Conservation (phyloP, 305 asterid genomes). For the Solanum hybrid region DNA sequence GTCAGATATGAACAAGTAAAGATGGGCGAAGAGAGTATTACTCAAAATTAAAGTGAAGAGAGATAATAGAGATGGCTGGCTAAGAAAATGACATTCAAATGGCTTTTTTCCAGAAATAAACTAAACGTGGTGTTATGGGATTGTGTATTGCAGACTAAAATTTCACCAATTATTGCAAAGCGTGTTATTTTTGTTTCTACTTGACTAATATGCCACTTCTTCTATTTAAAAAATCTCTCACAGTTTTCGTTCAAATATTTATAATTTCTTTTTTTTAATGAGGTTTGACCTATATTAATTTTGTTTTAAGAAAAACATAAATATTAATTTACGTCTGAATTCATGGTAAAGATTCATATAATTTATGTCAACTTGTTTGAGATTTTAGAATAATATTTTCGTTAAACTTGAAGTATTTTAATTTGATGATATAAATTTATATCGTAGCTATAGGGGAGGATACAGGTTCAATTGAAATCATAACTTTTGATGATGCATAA, state of each 20-base stretch:
- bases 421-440: background rate
- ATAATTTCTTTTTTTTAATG: too few relatives aligned
- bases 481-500: background rate
- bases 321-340: background rate
- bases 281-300: background rate
- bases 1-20: background rate
- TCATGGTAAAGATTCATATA: background rate
- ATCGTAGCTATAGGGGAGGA: background rate
- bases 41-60: constrained; percentile 11
- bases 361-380: background rate
- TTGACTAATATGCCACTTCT: background rate
- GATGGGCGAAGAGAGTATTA: background rate
- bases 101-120: constrained; percentile 32
- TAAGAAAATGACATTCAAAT: constrained; percentile 40
- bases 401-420: background rate
- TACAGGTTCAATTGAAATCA: background rate
- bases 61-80: constrained; percentile 15
- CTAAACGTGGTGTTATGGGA: constrained; percentile 39
- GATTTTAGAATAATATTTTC: background rate
- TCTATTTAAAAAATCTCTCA: background rate
- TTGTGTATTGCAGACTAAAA: background rate
- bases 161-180: background rate
- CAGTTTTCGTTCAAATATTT: background rate
- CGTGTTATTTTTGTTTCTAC: background rate
- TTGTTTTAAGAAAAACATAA: background rate